Conservation (phyloP, 2,329 filamentous ascomycete genomes). For the Aureobasidium sp. region DNA sequence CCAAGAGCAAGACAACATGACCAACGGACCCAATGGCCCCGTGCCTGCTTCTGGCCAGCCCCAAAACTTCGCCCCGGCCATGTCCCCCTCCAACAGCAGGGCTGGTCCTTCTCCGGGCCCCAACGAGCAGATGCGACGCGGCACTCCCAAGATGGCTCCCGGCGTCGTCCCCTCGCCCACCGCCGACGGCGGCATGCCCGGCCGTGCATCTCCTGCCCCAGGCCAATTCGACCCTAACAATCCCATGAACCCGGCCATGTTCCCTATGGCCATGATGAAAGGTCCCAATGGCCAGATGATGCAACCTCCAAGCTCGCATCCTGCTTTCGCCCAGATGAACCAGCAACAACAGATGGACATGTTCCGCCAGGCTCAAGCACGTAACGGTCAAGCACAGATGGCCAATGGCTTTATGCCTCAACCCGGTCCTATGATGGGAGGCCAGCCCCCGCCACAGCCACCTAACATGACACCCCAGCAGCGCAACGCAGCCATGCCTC, state of each 20-base stretch:
- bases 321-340: constrained; percentile 48
- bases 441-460: constrained; percentile 38
- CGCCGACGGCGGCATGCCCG: constrained; percentile 59
- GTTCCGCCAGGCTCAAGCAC: constrained; percentile 23
- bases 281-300: constrained; percentile 40
- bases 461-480: constrained; percentile 63
- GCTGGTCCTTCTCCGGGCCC: constrained; percentile 69
- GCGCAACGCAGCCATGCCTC: constrained; percentile 49
- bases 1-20: constrained; percentile 64
- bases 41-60: constrained; percentile 43
- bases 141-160: constrained; percentile 63
- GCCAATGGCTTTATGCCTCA: constrained; percentile 30
- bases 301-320: constrained; percentile 57
- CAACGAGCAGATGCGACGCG: constrained; percentile 69
- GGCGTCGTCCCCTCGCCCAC: constrained; percentile 62
- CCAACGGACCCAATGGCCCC: constrained; percentile 38
- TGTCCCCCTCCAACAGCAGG: constrained; percentile 62
- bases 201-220: constrained; percentile 51
- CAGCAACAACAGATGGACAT: constrained; percentile 43
- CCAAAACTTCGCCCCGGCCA: constrained; percentile 37
- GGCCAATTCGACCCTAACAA: constrained; percentile 43
- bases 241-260: constrained; percentile 28
- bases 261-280: constrained; percentile 40
- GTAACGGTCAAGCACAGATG: constrained; percentile 26
- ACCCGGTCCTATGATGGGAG: constrained; percentile 32